Evolutionary conservation across 371 early-diverging fungal genomes (phyloP).

Genomic region (Fennellomyces sp.): DNA sequence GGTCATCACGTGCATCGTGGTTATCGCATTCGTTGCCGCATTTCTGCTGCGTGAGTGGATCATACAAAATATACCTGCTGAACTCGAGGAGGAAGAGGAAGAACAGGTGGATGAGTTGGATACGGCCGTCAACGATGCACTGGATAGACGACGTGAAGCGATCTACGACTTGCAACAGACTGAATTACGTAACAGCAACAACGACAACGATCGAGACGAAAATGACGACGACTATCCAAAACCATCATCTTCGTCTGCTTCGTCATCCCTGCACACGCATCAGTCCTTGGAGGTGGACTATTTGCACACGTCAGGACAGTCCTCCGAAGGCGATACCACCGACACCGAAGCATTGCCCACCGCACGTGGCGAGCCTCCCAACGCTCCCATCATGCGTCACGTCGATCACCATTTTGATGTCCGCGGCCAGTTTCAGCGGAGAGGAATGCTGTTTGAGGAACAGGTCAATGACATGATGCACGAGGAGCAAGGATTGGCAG

Average conservation of each 20-base stretch:
- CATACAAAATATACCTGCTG: slow-evolving; percentile 60
- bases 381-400: slow-evolving; percentile 8
- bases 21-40: slow-evolving; percentile 73
- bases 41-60: slow-evolving; percentile 88
- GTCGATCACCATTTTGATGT: slow-evolving; percentile 8
- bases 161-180: neutral
- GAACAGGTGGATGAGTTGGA: slow-evolving; percentile 1
- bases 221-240: neutral
- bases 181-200: neutral
- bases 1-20: slow-evolving; percentile 70
- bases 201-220: neutral
- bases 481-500: neutral
- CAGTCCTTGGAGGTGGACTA: neutral
- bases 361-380: slow-evolving; percentile 9
- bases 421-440: slow-evolving; percentile 44
- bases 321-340: slow-evolving; percentile 4
- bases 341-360: neutral
- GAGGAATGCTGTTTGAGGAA: slow-evolving; percentile 26
- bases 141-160: slow-evolving; percentile 3
- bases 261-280: neutral
- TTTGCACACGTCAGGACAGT: neutral
- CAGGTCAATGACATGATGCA: slow-evolving; percentile 1
- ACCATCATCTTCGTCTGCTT: neutral
- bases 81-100: slow-evolving; percentile 13
- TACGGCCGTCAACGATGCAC: neutral